Evolutionary conservation across 176 grass and related monocot genomes (phyloP).

Genomic region (Chrysopogon serrulatus): DNA sequence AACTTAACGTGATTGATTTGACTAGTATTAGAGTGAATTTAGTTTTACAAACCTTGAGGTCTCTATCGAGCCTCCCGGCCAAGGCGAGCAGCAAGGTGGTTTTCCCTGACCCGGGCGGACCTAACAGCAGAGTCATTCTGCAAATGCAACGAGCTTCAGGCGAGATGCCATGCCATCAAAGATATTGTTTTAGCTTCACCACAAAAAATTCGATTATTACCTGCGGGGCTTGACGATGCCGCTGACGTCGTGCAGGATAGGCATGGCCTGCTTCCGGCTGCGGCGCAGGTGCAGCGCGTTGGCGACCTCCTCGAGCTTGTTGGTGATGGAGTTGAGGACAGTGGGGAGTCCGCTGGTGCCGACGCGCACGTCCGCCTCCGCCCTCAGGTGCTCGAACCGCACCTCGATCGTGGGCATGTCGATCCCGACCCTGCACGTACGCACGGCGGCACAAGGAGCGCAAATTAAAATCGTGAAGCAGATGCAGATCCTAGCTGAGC

Average conservation of each 20-base stretch:
- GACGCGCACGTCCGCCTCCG: constrained; percentile 62
- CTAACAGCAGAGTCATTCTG: constrained; percentile 94
- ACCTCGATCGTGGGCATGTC: constrained; percentile 89
- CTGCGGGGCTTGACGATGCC: constrained; percentile 89
- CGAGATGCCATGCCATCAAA: not conserved
- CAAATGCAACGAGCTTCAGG: constrained; percentile 21
- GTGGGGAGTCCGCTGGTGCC: constrained; percentile 89
- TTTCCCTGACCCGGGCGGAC: constrained; percentile 89
- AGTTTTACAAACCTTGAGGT: constrained; percentile 58
- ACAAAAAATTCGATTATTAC: no score
- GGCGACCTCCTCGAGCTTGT: constrained; percentile 57
- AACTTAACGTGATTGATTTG: not conserved
- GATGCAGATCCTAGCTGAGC: not conserved
- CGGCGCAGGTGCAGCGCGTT: constrained; percentile 60
- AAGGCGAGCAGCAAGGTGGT: constrained; percentile 87
- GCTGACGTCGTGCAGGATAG: constrained; percentile 83
- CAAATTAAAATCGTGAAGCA: constrained; percentile 10
- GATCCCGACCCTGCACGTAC: constrained; percentile 73
- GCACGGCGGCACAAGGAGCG: not conserved
- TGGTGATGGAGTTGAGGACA: constrained; percentile 69
- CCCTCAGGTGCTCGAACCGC: constrained; percentile 65
- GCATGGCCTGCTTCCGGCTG: constrained; percentile 61
- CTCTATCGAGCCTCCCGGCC: constrained; percentile 75
- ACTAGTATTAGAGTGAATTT: not conserved
- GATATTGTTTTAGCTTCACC: no score